Base-by-base conservation (phyloP, 2,329 filamentous ascomycete species). In the Aaosphaeria arxii region DNA sequence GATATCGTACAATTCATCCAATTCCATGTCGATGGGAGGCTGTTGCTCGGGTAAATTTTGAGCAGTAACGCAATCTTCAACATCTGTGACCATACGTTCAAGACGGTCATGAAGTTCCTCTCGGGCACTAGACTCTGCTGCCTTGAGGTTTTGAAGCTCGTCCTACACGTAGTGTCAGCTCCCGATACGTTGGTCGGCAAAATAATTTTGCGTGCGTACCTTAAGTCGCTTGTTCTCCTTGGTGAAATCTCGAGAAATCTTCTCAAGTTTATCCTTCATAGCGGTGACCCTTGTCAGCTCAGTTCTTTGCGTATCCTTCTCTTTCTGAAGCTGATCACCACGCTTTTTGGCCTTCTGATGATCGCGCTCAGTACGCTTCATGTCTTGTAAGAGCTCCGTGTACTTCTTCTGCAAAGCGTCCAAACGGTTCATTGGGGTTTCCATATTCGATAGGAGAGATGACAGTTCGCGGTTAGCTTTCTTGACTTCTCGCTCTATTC, bases 141-240 rank as follows among this genome's bases (percentile, higher is more conserved):
- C 91, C 61, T 92, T 88, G 30, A 96, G 79, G 45, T 89, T 90
- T 66, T 95, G 92, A 45, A 75, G 62, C 71, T 96, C 95, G 71
- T 99, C 94, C 73, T 91, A 88, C 87, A 90, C 67, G 17, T 24
- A 46, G 53, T 36, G 41, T 52, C 43, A 53, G 45, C 36, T 39
- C 32, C 11, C 28, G 40, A 42, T 46, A 45, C 32, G n/a, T 13
- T 39, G 30, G 42, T 41, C 7, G 42, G 28, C 9, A 36, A 36
- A 3, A 13, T 24, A 24, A 3, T 3, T 24, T 24, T 24, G 17
- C 17, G 33, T 4, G 68, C 75, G 59, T 72, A 94, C 89, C 86
- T 97, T 97, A 56, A 99, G 84, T 74, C 95, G 95, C 73, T 97
- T 97, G 71, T 99, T 99, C 66, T 99, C 94, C 62, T 92, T 88